Percentiles rank a stretch among this genome's conserved stretches.
phyloP scores from a whole-genome alignment of 371 early-diverging fungal genomes.

The Mucor indicus region DNA sequence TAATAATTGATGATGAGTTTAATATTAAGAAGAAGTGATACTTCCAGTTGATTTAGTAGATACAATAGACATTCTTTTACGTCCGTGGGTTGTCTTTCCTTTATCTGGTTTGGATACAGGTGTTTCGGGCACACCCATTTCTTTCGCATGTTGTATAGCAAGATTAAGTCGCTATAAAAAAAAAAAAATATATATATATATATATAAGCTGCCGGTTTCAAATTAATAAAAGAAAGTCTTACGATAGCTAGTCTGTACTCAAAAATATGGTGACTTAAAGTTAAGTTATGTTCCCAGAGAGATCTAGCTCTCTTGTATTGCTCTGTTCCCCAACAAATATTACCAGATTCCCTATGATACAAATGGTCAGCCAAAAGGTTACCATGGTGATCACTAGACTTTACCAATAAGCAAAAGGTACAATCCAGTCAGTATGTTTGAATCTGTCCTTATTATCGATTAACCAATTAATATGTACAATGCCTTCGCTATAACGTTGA shows the following conservation, averaged over 20 bases:
- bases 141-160: slow-evolving; percentile 46
- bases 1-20: too few species aligned
- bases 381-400: neutral
- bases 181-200: too few species aligned
- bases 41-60: slow-evolving; percentile 12
- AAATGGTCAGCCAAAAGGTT: neutral
- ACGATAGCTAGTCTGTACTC: slow-evolving; percentile 52
- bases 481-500: slow-evolving; percentile 31
- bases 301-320: slow-evolving; percentile 42
- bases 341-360: slow-evolving; percentile 65
- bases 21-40: slow-evolving; percentile 2
- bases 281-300: slow-evolving; percentile 52
- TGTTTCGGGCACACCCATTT: slow-evolving; percentile 38
- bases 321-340: slow-evolving; percentile 49
- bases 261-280: slow-evolving; percentile 51
- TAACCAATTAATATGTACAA: slow-evolving; percentile 57
- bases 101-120: slow-evolving; percentile 22
- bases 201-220: too few species aligned
- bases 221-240: neutral
- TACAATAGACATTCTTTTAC: slow-evolving; percentile 39
- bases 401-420: slow-evolving; percentile 63
- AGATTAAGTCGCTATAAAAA: slow-evolving; percentile 35
- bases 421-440: slow-evolving; percentile 52
- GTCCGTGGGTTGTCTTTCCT: slow-evolving; percentile 40
- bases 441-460: slow-evolving; percentile 52